Conservation (phyloP, 129 eudicot genomes). For the Smallanthus sonchifolius region DNA sequence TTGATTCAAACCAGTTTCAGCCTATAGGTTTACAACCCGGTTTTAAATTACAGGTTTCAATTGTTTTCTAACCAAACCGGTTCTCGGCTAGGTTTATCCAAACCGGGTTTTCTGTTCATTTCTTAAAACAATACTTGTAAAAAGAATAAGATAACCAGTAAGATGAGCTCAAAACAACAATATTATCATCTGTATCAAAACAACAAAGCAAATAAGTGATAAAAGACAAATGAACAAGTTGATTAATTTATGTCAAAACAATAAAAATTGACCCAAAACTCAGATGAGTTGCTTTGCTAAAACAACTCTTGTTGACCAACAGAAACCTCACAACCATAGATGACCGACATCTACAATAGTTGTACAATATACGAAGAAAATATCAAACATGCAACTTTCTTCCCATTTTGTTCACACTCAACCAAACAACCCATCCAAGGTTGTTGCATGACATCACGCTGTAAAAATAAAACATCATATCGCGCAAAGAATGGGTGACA, state of each 20-base stretch:
- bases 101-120: too few relatives aligned
- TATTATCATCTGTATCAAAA: not conserved
- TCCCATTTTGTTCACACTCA: slow-evolving; percentile 46
- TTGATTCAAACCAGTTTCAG: too few relatives aligned
- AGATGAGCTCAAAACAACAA: not conserved
- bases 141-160: not conserved
- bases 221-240: not conserved
- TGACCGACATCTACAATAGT: slow-evolving; percentile 30
- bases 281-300: slow-evolving; percentile 34
- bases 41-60: too few relatives aligned
- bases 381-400: slow-evolving; percentile 18
- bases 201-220: not conserved
- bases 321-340: slow-evolving; percentile 33
- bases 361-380: slow-evolving; percentile 38
- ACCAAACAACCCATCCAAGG: slow-evolving; percentile 45
- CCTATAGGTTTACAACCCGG: too few relatives aligned
- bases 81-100: too few relatives aligned
- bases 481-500: slow-evolving; percentile 47
- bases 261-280: slow-evolving; percentile 60
- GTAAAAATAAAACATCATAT: slow-evolving; percentile 42
- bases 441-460: slow-evolving; percentile 35
- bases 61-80: too few relatives aligned
- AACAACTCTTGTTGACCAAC: slow-evolving; percentile 22
- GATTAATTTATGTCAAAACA: slow-evolving; percentile 19
- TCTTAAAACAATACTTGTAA: not conserved